Evolutionary conservation across 164 flowering plant species (phyloP).

Genomic region (Liquidambar formosana): DNA sequence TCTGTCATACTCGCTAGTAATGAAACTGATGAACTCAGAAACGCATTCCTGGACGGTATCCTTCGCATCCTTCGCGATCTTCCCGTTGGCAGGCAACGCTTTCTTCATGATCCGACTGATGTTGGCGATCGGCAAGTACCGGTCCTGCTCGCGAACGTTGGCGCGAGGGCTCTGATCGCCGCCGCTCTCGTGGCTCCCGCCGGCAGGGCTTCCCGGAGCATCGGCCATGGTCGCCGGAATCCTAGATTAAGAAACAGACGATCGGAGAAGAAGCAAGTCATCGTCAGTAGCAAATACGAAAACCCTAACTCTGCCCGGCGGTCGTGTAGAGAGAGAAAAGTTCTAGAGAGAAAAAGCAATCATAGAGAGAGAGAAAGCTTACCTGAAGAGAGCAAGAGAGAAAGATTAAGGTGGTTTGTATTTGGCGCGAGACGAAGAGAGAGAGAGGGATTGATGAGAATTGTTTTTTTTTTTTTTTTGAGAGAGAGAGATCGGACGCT

Average conservation of each 20-base stretch:
- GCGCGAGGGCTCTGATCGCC: slow-evolving; percentile 42
- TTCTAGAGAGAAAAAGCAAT: background rate
- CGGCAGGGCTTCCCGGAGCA: slow-evolving; percentile 34
- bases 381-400: slow-evolving; percentile 1
- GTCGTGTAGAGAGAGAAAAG: no score
- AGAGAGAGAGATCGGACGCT: slow-evolving; percentile 9
- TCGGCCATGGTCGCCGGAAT: slow-evolving; percentile 30
- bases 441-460: slow-evolving; percentile 4
- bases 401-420: slow-evolving; percentile 8
- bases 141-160: slow-evolving; percentile 42
- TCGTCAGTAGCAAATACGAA: background rate
- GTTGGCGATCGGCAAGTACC: slow-evolving; percentile 47
- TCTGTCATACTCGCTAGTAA: slow-evolving; percentile 42
- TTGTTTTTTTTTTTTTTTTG: background rate
- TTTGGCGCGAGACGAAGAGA: slow-evolving; percentile 19
- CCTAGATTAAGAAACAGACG: slow-evolving; percentile 1
- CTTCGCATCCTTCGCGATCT: slow-evolving; percentile 52
- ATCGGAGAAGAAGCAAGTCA: background rate
- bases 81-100: slow-evolving; percentile 42
- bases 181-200: slow-evolving; percentile 46
- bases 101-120: slow-evolving; percentile 55
- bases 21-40: slow-evolving; percentile 50
- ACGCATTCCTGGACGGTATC: slow-evolving; percentile 52
- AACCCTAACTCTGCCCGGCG: no score
- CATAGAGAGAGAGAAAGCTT: background rate